Base-by-base conservation (phyloP, 2,329 filamentous ascomycete species). In the Fusarium nurragi region DNA sequence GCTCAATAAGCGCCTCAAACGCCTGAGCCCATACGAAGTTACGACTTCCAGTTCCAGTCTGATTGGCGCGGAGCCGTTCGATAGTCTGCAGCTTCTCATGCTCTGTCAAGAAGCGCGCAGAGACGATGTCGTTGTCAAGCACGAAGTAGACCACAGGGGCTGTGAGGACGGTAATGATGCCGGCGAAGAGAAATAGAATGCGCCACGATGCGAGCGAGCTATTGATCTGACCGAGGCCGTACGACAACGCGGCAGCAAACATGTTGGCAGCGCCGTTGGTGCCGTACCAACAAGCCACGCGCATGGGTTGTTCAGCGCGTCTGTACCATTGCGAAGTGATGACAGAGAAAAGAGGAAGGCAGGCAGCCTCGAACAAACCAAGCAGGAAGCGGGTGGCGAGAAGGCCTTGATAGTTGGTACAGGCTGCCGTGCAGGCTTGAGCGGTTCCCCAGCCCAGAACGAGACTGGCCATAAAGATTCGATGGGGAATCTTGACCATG, bases 41-140 rank as follows among this genome's bases (percentile, higher is more conserved):
- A 64, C 88, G 87, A 60, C 87, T 90, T 2, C 88, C 89, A 16
- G 91, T 88, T 1, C 91, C 91, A 59, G 91, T 91, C 73, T 92
- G 87, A 68, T 94, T 94, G 21, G 87, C 82, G 0, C 90, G 83
- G 7, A 94, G 86, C 0, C 91, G 83, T 64, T 92, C 91, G 23
- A 93, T 79, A 0, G 89, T 90, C 38, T 92, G 81, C 0, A 87
- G 74, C 13, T 87, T 86, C 65, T 94, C 91, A 41, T 86, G 81
- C 49, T 89, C 84, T 9, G 80, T 89, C 23, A 95, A 70, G 55
- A 84, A 86, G 14, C 83, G 79, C 0, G 83, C 83, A 0, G 83
- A 83, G 0, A 80, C 72, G 18, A 89, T 82, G 63, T 88, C 86
- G 70, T 84, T 84, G 71, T 88, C 86, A 3, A 91, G 79, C 41